Evolutionary conservation across 2,329 filamentous ascomycete species (phyloP).

Genomic region (Aspergillus sp.): DNA sequence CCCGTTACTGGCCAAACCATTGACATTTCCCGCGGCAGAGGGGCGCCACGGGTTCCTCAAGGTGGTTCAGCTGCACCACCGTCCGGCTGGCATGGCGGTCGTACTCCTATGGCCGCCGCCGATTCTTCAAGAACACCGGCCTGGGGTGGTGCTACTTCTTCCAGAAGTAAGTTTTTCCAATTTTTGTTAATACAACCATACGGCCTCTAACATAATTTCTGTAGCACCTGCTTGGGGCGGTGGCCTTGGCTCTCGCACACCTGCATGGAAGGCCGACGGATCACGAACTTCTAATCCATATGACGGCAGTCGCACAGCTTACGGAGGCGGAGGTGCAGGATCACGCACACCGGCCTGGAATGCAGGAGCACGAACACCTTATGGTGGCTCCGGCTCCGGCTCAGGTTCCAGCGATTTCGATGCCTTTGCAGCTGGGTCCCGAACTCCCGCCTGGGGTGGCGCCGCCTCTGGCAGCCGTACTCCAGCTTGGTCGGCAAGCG

Average conservation of each 20-base stretch:
- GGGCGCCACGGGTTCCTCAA: constrained; percentile 48
- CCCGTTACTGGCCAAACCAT: constrained; percentile 73
- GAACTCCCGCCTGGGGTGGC: constrained; percentile 70
- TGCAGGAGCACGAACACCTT: constrained; percentile 71
- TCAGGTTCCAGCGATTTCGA: constrained; percentile 69
- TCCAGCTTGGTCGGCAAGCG: constrained; percentile 43
- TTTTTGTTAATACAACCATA: constrained; percentile 3
- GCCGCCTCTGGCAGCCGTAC: constrained; percentile 51
- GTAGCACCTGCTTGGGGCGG: constrained; percentile 44
- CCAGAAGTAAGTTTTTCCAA: constrained; percentile 56
- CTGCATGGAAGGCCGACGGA: constrained; percentile 59
- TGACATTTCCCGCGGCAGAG: constrained; percentile 59
- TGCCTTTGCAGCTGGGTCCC: constrained; percentile 66
- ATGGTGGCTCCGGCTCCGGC: constrained; percentile 56
- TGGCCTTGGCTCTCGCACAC: constrained; percentile 46
- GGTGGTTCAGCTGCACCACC: constrained; percentile 47
- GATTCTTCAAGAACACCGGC: constrained; percentile 71
- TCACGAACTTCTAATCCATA: constrained; percentile 60
- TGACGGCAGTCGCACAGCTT: constrained; percentile 71
- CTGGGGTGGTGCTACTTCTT: constrained; percentile 62
- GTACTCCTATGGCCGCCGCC: constrained; percentile 64
- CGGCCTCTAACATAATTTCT: constrained; percentile 18
- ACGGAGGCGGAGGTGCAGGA: constrained; percentile 65
- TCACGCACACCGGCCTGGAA: constrained; percentile 73
- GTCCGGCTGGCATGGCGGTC: constrained; percentile 63